phyloP scores from a whole-genome alignment of 176 grass and related monocot genomes.

The Raddia guianensis region DNA sequence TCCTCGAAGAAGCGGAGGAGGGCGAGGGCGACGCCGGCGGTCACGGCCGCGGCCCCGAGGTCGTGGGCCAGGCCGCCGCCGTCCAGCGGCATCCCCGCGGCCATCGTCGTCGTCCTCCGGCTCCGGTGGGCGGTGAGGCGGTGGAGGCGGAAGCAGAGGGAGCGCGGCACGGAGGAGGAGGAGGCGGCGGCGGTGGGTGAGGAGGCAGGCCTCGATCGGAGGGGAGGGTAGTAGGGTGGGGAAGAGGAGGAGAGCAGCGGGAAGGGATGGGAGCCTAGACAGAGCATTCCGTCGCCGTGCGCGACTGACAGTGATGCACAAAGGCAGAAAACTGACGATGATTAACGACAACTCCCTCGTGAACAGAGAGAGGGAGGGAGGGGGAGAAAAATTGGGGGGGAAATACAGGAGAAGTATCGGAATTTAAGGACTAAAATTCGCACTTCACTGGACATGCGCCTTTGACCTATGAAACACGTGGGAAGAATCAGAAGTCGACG shows the following conservation, averaged over 20 bases:
- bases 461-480: too few species aligned
- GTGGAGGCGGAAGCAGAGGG: not conserved
- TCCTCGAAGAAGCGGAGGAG: conserved; percentile 87
- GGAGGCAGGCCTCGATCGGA: not conserved
- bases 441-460: too few species aligned
- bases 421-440: too few species aligned
- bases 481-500: too few species aligned
- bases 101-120: conserved; percentile 30
- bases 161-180: not conserved
- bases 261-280: conserved; percentile 36
- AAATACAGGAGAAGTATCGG: too few species aligned
- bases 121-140: conserved; percentile 11
- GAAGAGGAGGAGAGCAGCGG: not conserved
- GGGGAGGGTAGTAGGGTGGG: not conserved
- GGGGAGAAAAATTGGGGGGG: not conserved
- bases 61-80: conserved; percentile 47
- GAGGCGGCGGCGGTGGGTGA: conserved; percentile 7
- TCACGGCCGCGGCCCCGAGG: conserved; percentile 48
- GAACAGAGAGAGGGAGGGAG: not conserved
- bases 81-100: conserved; percentile 36
- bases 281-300: conserved; percentile 40
- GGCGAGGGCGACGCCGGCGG: conserved; percentile 55
- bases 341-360: not conserved
- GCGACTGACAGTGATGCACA: not conserved
- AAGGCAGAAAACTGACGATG: too few species aligned